Base-by-base conservation (phyloP, 169 alveolate genomes). In the Plasmodium knowlesi region DNA sequence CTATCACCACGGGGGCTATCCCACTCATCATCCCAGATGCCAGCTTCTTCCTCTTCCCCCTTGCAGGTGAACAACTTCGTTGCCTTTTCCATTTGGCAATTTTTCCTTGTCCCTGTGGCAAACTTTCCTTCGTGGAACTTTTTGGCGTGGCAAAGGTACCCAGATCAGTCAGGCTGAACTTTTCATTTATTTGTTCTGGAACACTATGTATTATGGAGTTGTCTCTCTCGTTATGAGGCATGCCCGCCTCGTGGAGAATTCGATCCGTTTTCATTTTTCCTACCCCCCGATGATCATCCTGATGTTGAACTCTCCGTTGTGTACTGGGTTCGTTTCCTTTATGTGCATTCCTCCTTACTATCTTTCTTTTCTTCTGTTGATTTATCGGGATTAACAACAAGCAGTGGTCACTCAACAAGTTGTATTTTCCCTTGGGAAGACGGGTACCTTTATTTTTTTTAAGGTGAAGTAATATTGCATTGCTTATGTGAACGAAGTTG, bases 331-430 rank as follows among this genome's bases (percentile, higher is more conserved):
- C 16, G 41, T 81, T 73, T 1, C 39, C 22, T 30, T 53, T 30
- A 1, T 37, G 12, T 25, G 50, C 28, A 12, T 81, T 81, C 9
- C 39, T 53, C 22, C 39, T 81, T 53, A 0, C 67, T 16, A 16
- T 9, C 41, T 81, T 37, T 30, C 39, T 43, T 25, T 19, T 53
- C 19, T 10, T 25, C 41, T 81, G 25, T 25, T 53, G 28, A 25
- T 81, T 81, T 12, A 81, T 53, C 10, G 88, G 88, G 34, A 81
- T 81, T 2, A 81, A 50, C 70, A 81, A 53, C 32, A 81, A 53
- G 70, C 76, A 81, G 37, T 81, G 37, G 37, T 81, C 88, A 81
- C 76, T 28, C 30, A 46, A n/a, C 25, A 50, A 19, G 2, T 9
- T 50, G 30, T 50, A 10, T 53, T 6, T 16, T 10, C n/a, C 10